These are phyloP conservation scores for Rhizopogon vinicolor DNA, from an alignment of 768 basidiomycete species.

Conservation along the genomic window DNA sequence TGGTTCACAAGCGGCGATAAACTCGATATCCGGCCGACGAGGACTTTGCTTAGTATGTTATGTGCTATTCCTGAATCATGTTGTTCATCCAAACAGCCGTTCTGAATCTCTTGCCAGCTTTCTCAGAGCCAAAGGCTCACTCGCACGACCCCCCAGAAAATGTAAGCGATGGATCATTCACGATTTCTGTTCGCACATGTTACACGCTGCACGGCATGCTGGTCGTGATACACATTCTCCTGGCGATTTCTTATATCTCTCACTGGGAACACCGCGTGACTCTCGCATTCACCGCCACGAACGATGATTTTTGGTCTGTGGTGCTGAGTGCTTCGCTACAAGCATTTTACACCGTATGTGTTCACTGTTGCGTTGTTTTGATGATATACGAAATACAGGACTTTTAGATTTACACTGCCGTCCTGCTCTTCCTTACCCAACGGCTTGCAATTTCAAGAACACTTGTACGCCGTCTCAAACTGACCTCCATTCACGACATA, in stretches of 20 bases:
- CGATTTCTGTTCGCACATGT: not conserved
- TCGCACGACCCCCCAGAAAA: no score
- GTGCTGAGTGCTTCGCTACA: not conserved
- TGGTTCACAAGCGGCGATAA: no score
- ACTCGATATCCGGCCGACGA: not conserved
- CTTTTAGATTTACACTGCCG: conserved; percentile 1
- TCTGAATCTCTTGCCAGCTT: not conserved
- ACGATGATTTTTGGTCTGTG: not conserved
- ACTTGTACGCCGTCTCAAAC: not conserved
- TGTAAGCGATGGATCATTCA: not conserved
- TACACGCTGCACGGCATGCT: conserved; percentile 4
- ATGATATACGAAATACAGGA: not conserved
- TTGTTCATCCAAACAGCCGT: not conserved
- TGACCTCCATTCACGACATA: conserved; percentile 2
- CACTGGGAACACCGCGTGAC: not conserved
- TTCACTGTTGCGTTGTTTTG: not conserved
- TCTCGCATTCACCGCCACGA: not conserved
- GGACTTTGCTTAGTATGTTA: not conserved
- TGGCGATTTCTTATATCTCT: not conserved
- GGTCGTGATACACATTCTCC: conserved; percentile 4
- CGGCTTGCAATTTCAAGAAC: not conserved
- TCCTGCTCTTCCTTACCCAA: conserved; percentile 2
- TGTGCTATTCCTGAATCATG: not conserved
- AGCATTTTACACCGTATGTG: not conserved
- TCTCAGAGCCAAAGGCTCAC: not conserved